A percentile compares a stretch with the other conserved stretches of the same genome.
These are phyloP conservation scores for Picea sitchensis DNA, from an alignment of 75 land plant species.

Conservation along the genomic window DNA sequence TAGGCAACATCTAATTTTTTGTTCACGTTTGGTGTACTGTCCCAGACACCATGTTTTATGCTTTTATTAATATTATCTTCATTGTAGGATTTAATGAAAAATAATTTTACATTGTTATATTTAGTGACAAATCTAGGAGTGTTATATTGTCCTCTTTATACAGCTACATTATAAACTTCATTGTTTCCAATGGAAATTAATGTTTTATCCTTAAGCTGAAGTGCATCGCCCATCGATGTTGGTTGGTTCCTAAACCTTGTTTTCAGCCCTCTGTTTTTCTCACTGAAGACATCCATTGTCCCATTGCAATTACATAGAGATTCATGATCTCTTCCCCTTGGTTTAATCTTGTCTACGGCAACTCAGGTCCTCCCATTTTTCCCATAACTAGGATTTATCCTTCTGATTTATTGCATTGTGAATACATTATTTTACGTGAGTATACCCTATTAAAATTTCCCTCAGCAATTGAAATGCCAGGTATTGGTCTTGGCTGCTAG, in stretches of 20 bases:
- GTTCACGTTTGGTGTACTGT: constrained; percentile 44
- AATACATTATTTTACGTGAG: constrained; percentile 27
- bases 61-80: constrained; percentile 47
- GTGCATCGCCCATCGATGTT: background rate
- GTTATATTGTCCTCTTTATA: constrained; percentile 39
- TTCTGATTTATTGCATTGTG: constrained; percentile 34
- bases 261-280: constrained; percentile 87
- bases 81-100: constrained; percentile 40
- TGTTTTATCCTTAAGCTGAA: background rate
- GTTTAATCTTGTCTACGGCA: constrained; percentile 41
- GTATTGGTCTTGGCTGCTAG: constrained; percentile 39
- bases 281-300: constrained; percentile 48
- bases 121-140: constrained; percentile 33
- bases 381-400: constrained; percentile 29
- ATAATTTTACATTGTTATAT: constrained; percentile 32
- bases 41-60: constrained; percentile 44
- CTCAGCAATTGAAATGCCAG: constrained; percentile 35
- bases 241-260: constrained; percentile 18
- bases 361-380: constrained; percentile 43
- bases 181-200: background rate
- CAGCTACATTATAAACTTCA: constrained; percentile 11
- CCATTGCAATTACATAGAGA: constrained; percentile 52
- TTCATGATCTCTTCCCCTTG: constrained; percentile 51
- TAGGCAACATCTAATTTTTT: constrained; percentile 36
- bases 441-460: constrained; percentile 30